Evolutionary conservation across 345 rosid genomes (phyloP).

Genomic region (Garcia nutans): DNA sequence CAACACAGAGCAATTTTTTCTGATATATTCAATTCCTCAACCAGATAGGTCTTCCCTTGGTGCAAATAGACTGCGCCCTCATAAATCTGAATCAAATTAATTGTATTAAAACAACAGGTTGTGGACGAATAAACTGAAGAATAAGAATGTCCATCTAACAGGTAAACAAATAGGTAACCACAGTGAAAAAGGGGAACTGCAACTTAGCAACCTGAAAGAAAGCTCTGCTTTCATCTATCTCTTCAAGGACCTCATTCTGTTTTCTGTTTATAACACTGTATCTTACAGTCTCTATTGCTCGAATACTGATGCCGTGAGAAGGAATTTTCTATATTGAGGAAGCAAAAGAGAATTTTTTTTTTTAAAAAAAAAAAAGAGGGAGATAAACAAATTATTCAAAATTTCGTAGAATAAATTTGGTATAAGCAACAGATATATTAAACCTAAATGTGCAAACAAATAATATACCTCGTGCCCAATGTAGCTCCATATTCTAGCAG

Average conservation of each 20-base stretch:
- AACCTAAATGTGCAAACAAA: slow-evolving; percentile 14
- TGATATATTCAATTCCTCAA: slow-evolving; percentile 56
- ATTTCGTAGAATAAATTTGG: neutral
- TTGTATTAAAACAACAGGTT: neutral
- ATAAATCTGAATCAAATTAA: slow-evolving; percentile 46
- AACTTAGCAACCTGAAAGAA: slow-evolving; percentile 71
- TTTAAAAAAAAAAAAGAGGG: neutral
- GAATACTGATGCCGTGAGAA: slow-evolving; percentile 60
- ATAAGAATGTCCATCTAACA: neutral
- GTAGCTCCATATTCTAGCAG: slow-evolving; percentile 69
- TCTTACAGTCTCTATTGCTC: slow-evolving; percentile 77
- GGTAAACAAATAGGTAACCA: neutral
- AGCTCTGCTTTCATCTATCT: slow-evolving; percentile 95
- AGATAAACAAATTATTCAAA: neutral
- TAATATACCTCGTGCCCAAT: slow-evolving; percentile 76
- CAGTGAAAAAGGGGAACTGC: neutral
- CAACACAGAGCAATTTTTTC: slow-evolving; percentile 71
- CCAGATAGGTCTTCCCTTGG: slow-evolving; percentile 85
- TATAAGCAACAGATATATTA: neutral
- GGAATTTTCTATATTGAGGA: slow-evolving; percentile 58
- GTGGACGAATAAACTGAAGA: neutral
- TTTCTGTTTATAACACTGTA: slow-evolving; percentile 58
- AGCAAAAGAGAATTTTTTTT: too few relatives aligned
- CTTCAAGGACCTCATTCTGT: slow-evolving; percentile 62
- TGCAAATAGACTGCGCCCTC: slow-evolving; percentile 90